phyloP scores from a whole-genome alignment of 768 basidiomycete genomes.

The Boletus coccyginus region DNA sequence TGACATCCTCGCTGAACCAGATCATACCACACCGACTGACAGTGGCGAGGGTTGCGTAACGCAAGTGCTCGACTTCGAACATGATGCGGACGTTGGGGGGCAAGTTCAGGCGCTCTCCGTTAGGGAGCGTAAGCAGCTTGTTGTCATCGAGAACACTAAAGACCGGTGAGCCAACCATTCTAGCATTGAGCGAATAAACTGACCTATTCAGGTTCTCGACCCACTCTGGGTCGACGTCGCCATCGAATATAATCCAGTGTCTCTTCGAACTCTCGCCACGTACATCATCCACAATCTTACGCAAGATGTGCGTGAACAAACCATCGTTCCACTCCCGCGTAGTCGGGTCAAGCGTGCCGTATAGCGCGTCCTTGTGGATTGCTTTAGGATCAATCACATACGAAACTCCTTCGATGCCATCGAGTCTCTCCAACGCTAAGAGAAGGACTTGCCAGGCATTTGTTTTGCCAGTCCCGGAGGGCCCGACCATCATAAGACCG shows the following conservation, averaged over 20 bases:
- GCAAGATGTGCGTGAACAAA: conserved; percentile 93
- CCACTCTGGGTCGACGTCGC: conserved; percentile 99
- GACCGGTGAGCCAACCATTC: background rate
- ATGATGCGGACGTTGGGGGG: conserved; percentile 97
- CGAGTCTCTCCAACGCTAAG: conserved; percentile 84
- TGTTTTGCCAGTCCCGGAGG: conserved; percentile 95
- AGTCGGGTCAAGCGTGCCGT: conserved; percentile 94
- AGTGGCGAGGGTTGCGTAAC: conserved; percentile 95
- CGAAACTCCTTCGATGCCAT: conserved; percentile 87
- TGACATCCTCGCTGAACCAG: conserved; percentile 98
- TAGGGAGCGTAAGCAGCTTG: conserved; percentile 93
- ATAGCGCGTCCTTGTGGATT: conserved; percentile 97
- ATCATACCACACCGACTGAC: conserved; percentile 99
- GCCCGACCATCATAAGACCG: conserved; percentile 99
- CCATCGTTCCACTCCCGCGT: conserved; percentile 99
- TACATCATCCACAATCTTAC: conserved; percentile 98
- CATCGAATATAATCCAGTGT: conserved; percentile 99
- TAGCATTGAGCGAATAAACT: conserved; percentile 19
- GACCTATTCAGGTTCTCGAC: conserved; percentile 99
- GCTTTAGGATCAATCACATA: conserved; percentile 99
- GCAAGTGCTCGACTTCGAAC: conserved; percentile 98
- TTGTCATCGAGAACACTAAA: conserved; percentile 96
- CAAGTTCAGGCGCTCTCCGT: conserved; percentile 95
- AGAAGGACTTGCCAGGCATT: conserved; percentile 96
- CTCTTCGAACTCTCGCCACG: conserved; percentile 95